Evolutionary conservation across 2,329 filamentous ascomycete species (phyloP).

Genomic region (Massarina eburnea): DNA sequence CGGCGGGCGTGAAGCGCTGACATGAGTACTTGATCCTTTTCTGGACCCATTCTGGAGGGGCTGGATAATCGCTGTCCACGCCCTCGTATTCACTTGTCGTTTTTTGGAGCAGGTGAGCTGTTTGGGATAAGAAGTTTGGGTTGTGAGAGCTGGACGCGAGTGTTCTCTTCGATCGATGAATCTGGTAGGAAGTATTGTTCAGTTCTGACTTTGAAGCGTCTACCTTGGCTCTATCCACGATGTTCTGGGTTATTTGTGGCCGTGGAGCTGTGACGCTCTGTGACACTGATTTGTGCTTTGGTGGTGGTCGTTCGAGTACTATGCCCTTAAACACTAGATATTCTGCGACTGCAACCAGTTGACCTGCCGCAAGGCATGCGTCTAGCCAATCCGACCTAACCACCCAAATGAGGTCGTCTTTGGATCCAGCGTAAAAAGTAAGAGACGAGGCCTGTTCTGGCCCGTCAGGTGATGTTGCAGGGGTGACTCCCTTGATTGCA

Average conservation of each 20-base stretch:
- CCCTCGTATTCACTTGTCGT: conserved; percentile 79
- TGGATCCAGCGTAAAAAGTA: conserved; percentile 17
- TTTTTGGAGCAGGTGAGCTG: conserved; percentile 58
- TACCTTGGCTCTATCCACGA: conserved; percentile 58
- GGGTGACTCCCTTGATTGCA: conserved; percentile 6
- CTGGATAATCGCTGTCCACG: conserved; percentile 56
- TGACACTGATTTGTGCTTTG: conserved; percentile 19
- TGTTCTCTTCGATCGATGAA: conserved; percentile 16
- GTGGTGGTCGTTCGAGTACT: conserved; percentile 42
- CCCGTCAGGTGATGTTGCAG: conserved; percentile 9
- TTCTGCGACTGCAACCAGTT: conserved; percentile 49
- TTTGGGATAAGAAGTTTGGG: conserved; percentile 16
- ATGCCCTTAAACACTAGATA: conserved; percentile 56
- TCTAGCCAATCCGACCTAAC: conserved; percentile 58
- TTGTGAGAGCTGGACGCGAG: conserved; percentile 27
- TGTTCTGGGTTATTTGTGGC: conserved; percentile 31
- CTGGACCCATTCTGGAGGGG: conserved; percentile 69
- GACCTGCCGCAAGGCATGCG: conserved; percentile 47
- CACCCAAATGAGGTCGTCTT: conserved; percentile 48
- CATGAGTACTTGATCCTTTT: conserved; percentile 73
- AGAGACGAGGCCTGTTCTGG: conserved; percentile 4
- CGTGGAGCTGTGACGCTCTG: conserved; percentile 21
- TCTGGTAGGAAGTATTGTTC: conserved; percentile 14
- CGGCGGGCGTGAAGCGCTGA: conserved; percentile 70
- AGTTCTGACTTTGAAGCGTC: conserved; percentile 39